These are phyloP conservation scores for Nepenthes mirabilis DNA, from an alignment of 148 eudicot species.

Conservation along the genomic window DNA sequence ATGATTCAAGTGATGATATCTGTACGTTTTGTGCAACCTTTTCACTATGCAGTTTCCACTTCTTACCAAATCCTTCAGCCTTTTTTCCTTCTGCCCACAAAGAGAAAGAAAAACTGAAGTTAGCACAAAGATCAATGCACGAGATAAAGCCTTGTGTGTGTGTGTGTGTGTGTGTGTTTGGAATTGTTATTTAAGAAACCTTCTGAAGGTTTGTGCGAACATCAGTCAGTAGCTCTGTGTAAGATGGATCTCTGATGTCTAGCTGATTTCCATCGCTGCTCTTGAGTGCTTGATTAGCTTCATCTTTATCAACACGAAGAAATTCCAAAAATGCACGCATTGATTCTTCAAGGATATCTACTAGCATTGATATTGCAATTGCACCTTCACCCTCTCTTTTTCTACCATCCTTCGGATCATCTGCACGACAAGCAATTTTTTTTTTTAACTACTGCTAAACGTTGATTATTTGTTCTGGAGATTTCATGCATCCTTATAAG, in stretches of 20 bases:
- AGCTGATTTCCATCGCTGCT: conserved; percentile 28
- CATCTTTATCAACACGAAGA: conserved; percentile 47
- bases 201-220: conserved; percentile 41
- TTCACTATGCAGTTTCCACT: conserved; percentile 73
- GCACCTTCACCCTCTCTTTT: conserved; percentile 21
- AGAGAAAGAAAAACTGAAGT: no score
- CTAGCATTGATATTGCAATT: conserved; percentile 34
- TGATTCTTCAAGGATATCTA: conserved; percentile 43
- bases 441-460: background rate
- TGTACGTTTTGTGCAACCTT: conserved; percentile 52
- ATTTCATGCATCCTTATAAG: background rate
- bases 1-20: conserved; percentile 17
- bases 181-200: conserved; percentile 21
- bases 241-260: conserved; percentile 29
- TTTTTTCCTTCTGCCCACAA: conserved; percentile 63
- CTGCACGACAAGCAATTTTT: conserved; percentile 19
- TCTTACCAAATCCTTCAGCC: conserved; percentile 52
- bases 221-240: conserved; percentile 35
- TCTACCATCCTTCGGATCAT: conserved; percentile 38
- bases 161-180: no score
- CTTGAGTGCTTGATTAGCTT: conserved; percentile 18
- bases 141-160: no score
- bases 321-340: conserved; percentile 65
- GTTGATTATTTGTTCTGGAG: background rate
- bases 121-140: no score